Evolutionary conservation across 495 filamentous ascomycete species (phyloP).

Genomic region (Patellaria atrata): DNA sequence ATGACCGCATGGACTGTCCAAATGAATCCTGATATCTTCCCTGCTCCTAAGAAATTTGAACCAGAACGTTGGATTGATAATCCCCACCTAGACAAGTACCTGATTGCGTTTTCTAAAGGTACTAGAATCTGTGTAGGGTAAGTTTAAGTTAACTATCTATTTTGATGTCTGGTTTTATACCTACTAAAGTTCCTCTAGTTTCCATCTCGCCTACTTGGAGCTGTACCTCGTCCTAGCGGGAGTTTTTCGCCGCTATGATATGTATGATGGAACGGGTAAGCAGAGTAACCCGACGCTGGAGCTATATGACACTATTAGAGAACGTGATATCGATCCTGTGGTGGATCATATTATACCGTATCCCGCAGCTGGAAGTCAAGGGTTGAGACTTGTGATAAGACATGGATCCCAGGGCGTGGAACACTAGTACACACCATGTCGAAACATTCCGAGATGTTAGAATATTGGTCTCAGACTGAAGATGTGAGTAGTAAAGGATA

Average conservation of each 20-base stretch:
- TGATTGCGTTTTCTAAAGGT: slow-evolving; percentile 21
- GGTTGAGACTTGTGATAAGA: too few species aligned
- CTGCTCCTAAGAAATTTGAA: slow-evolving; percentile 27
- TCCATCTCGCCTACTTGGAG: slow-evolving; percentile 26
- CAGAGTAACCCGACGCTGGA: slow-evolving; percentile 3
- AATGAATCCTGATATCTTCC: slow-evolving; percentile 29
- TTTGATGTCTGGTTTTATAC: too few species aligned
- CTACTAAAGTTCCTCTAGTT: too few species aligned
- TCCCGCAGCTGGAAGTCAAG: too few species aligned
- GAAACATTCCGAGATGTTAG: too few species aligned
- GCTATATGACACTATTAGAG: slow-evolving; percentile 12
- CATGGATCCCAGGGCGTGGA: too few species aligned
- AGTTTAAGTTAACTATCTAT: too few species aligned
- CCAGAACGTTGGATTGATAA: slow-evolving; percentile 33
- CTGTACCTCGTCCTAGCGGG: slow-evolving; percentile 18
- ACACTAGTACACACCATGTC: too few species aligned
- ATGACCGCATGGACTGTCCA: slow-evolving; percentile 32
- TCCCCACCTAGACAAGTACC: slow-evolving; percentile 11
- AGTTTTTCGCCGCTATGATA: slow-evolving; percentile 5
- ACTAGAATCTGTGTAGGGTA: slow-evolving; percentile 21
- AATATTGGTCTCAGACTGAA: too few species aligned
- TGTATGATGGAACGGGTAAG: background rate
- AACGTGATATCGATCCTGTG: too few species aligned
- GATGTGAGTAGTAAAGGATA: too few species aligned
- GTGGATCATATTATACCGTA: too few species aligned